Conservation (phyloP, 345 rosid genomes). For the Microcos paniculata region DNA sequence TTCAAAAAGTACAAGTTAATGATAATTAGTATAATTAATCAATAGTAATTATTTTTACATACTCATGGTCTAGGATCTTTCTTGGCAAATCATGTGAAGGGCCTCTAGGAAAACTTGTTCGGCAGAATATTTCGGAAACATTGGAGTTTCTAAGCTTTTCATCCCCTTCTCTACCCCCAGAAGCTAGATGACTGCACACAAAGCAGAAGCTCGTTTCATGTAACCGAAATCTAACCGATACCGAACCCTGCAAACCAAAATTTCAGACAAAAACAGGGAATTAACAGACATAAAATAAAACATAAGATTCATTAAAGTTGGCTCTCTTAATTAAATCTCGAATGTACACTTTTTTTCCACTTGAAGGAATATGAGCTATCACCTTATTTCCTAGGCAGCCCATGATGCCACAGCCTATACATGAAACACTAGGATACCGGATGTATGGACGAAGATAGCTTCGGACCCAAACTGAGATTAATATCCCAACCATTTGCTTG, state of each 20-base stretch:
- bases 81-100: slow-evolving; percentile 48
- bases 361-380: background rate
- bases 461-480: slow-evolving; percentile 67
- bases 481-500: slow-evolving; percentile 84
- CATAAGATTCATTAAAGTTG: background rate
- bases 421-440: slow-evolving; percentile 59
- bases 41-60: slow-evolving; percentile 26
- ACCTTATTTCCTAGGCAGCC: slow-evolving; percentile 90
- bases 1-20: background rate
- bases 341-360: background rate
- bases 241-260: slow-evolving; percentile 59
- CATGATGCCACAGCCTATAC: slow-evolving; percentile 80
- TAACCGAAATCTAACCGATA: slow-evolving; percentile 65
- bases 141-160: slow-evolving; percentile 64
- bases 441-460: slow-evolving; percentile 50
- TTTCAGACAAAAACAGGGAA: background rate
- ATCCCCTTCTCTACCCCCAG: slow-evolving; percentile 80
- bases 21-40: background rate
- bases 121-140: slow-evolving; percentile 52
- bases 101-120: slow-evolving; percentile 67
- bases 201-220: slow-evolving; percentile 83
- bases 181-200: slow-evolving; percentile 76
- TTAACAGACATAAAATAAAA: background rate
- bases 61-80: slow-evolving; percentile 78
- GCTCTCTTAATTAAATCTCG: background rate